phyloP scores from a whole-genome alignment of 2,329 filamentous ascomycete genomes.

The Fonsecaea multimorphosa region DNA sequence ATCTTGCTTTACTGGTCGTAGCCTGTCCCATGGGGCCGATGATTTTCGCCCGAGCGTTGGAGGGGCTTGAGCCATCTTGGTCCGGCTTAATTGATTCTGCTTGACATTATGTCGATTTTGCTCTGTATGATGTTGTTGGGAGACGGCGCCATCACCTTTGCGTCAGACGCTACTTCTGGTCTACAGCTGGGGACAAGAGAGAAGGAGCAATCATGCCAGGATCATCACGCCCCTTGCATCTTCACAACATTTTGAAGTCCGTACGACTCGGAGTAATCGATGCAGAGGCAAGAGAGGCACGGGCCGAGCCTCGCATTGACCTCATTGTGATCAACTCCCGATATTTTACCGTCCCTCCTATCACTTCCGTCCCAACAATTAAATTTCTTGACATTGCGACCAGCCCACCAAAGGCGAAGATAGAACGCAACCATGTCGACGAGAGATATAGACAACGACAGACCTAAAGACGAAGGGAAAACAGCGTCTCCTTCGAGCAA shows the following conservation, averaged over 20 bases:
- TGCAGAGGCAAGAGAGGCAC: background rate
- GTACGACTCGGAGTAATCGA: background rate
- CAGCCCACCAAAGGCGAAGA: constrained; percentile 18
- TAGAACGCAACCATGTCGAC: background rate
- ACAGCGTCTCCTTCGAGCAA: background rate
- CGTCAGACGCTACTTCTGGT: background rate
- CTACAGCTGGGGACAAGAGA: background rate
- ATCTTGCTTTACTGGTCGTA: constrained; percentile 77
- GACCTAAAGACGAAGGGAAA: background rate
- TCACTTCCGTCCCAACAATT: constrained; percentile 3
- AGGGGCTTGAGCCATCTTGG: constrained; percentile 29
- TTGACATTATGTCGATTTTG: background rate
- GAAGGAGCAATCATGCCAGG: background rate
- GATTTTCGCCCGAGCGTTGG: constrained; percentile 35
- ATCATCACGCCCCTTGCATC: background rate
- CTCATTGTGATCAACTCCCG: background rate
- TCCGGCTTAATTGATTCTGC: background rate
- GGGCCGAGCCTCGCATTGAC: constrained; percentile 2
- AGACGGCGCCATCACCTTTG: background rate
- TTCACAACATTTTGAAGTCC: background rate
- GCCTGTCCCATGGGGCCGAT: constrained; percentile 62
- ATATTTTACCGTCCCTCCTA: background rate
- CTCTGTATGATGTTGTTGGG: background rate
- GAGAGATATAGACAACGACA: background rate
- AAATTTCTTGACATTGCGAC: constrained; percentile 4